Evolutionary conservation across 108 stramenopile species (phyloP).

Genomic region (Asterionellopsis glacialis): DNA sequence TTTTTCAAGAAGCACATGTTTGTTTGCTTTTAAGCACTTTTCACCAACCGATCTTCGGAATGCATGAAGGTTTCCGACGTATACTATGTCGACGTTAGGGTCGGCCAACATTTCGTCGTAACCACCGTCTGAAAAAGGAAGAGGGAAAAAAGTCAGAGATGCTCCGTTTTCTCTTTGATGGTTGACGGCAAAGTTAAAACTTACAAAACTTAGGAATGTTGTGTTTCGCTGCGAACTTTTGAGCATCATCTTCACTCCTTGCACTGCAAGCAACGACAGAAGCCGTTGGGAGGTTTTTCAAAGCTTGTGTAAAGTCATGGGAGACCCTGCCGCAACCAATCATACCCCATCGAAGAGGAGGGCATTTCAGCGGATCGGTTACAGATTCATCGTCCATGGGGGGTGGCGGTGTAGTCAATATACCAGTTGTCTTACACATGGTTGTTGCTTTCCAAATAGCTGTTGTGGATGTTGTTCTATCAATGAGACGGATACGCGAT

Average conservation of each 20-base stretch:
- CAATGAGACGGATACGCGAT: too few species aligned
- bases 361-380: constrained; percentile 41
- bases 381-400: constrained; percentile 41
- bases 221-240: constrained; percentile 55
- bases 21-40: constrained; percentile 40
- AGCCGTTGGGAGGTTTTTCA: constrained; percentile 48
- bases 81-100: constrained; percentile 58
- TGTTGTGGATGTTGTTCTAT: too few species aligned
- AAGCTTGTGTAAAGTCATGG: constrained; percentile 56
- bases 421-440: neutral
- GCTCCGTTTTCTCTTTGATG: neutral
- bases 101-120: constrained; percentile 65
- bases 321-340: constrained; percentile 60
- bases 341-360: constrained; percentile 68
- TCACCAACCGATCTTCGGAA: constrained; percentile 49
- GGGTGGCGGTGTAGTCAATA: constrained; percentile 30
- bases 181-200: neutral
- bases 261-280: constrained; percentile 49
- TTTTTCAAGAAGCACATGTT: constrained; percentile 81
- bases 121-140: constrained; percentile 19
- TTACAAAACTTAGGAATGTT: constrained; percentile 41
- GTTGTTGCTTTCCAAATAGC: too few species aligned
- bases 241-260: constrained; percentile 26
- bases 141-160: too few species aligned
- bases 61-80: constrained; percentile 53